Evolutionary conservation across 306 rosid species (phyloP).

Genomic region (Spatholobus suberectus): DNA sequence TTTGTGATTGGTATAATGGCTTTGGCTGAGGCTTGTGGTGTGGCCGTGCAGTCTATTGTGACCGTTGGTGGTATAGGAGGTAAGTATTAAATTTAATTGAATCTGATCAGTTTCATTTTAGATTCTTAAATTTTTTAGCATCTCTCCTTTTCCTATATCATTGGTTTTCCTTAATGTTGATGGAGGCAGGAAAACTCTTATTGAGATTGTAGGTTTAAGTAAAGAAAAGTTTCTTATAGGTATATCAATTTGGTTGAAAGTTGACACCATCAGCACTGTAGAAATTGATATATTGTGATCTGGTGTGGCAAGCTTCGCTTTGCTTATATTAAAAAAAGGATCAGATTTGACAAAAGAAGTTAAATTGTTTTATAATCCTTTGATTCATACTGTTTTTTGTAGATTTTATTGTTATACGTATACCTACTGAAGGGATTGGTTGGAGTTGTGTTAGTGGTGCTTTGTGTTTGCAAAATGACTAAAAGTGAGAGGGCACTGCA

Average conservation of each 20-base stretch:
- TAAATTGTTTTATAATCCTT: background rate
- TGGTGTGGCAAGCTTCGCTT: background rate
- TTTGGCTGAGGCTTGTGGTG: slow-evolving; percentile 94
- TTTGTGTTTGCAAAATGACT: background rate
- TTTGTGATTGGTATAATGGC: slow-evolving; percentile 87
- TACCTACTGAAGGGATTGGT: slow-evolving; percentile 16
- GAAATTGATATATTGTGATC: slow-evolving; percentile 17
- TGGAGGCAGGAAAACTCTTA: slow-evolving; percentile 17
- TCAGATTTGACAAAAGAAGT: background rate
- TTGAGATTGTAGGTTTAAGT: background rate
- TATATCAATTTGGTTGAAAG: slow-evolving; percentile 1
- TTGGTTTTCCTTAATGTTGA: slow-evolving; percentile 26
- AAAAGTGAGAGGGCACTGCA: slow-evolving; percentile 16
- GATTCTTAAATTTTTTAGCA: background rate
- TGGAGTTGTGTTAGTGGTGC: slow-evolving; percentile 15
- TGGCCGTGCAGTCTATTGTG: slow-evolving; percentile 86
- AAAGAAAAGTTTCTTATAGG: background rate
- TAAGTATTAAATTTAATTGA: slow-evolving; percentile 40
- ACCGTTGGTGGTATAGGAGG: slow-evolving; percentile 99
- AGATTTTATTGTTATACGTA: background rate
- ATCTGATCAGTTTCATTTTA: slow-evolving; percentile 1
- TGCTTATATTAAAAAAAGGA: background rate
- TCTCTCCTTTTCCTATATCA: background rate
- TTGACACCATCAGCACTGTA: slow-evolving; percentile 6
- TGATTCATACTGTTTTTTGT: background rate